Evolutionary conservation across 1,284 basidiomycete genomes (phyloP).

Genomic region (Puccinia triticina): DNA sequence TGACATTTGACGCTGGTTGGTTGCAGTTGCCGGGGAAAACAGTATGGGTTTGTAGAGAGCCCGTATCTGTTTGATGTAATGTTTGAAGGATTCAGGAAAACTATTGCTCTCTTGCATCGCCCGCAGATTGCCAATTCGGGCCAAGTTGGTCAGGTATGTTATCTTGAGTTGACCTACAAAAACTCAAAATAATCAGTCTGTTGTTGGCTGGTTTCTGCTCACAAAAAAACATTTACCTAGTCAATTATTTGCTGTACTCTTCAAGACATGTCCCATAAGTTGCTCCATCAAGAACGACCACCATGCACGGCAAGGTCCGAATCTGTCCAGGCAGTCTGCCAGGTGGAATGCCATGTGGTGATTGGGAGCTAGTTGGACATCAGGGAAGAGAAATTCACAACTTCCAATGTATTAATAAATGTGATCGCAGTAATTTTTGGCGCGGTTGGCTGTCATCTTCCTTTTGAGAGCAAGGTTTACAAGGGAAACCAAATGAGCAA

Average conservation of each 20-base stretch:
- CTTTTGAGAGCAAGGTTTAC: constrained; percentile 39
- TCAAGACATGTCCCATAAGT: constrained; percentile 33
- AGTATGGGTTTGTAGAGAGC: constrained; percentile 1
- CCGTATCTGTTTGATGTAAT: not conserved
- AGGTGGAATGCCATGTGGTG: constrained; percentile 47
- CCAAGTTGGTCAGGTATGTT: constrained; percentile 20
- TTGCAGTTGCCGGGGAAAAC: not conserved
- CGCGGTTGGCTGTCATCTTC: not conserved
- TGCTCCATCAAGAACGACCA: constrained; percentile 42
- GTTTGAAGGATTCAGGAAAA: not conserved
- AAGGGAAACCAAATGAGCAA: constrained; percentile 35
- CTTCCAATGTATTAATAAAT: constrained; percentile 6
- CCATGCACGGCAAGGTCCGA: constrained; percentile 31
- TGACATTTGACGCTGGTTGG: not conserved
- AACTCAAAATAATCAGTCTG: not conserved
- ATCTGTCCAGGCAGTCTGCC: constrained; percentile 22
- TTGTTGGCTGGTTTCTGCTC: not conserved
- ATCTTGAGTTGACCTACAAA: constrained; percentile 30
- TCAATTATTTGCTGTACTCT: constrained; percentile 20
- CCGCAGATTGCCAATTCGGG: constrained; percentile 5
- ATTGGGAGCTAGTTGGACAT: constrained; percentile 23
- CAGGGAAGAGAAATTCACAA: constrained; percentile 15
- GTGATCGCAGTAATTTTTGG: constrained; percentile 14
- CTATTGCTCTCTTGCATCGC: not conserved
- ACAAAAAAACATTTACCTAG: not conserved